Base-by-base conservation (phyloP, 179 eudicot genomes). In the Vitellaria paradoxa region DNA sequence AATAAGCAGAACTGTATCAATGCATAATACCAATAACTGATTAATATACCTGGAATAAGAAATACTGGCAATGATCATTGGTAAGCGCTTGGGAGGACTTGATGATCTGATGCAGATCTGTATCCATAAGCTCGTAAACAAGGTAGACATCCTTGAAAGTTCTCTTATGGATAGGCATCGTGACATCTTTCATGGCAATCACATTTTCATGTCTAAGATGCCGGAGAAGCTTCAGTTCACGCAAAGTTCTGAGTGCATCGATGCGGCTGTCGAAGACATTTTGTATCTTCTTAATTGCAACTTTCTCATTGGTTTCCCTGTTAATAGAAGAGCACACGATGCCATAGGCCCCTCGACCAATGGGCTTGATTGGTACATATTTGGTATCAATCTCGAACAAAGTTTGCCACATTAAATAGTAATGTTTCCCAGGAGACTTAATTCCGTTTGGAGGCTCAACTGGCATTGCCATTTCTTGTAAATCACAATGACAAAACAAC, bases 341-440 rank as follows among this genome's bases (percentile, higher is more conserved):
- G n/a, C 94, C 97, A n/a, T 92, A 92, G 3, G 97, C 94, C 20
- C 97, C 97, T 75, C 97, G 85, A 55, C 97, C 97, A 77, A 92
- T 91, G 3, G 97, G 93, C 85, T 89, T 92, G 69, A 92, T 91
- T 6, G 97, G 97, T 57, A 92, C 88, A 70, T 92, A 92, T 72
- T 92, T 92, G 21, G 86, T 90, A 77, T 92, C 97, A 37, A 92
- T 87, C 78, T 92, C 97, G 37, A 92, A 92, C 55, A 92, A 67
- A 17, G 91, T 80, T 81, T 92, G 92, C 97, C 97, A 92, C 97
- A 92, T 90, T 55, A 90, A 84, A 74, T 24, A 92, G 85, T 92
- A 89, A 87, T 92, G 94, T 77, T 92, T 92, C 81, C 97, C 97
- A 72, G 62, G 82, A 60, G 82, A 68, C 50, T 79, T 69, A 37